Percentiles rank a stretch among this genome's conserved stretches.
Evolutionary conservation across 371 early-diverging fungal species (phyloP).

Genomic region (Blakeslea trispora): DNA sequence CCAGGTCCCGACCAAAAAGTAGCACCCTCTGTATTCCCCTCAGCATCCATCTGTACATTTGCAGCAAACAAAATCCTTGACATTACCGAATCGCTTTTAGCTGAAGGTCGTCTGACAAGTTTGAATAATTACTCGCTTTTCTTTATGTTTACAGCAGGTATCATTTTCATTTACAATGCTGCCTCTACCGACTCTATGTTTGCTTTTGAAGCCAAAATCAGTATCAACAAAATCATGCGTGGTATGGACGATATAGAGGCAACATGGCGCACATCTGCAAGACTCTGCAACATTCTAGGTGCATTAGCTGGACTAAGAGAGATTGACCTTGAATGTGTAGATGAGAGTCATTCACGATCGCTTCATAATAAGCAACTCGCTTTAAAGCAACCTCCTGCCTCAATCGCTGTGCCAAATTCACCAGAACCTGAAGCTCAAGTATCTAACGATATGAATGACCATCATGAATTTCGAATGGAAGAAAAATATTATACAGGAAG

Average conservation of each 20-base stretch:
- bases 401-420: constrained; percentile 42
- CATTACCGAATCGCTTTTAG: constrained; percentile 45
- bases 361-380: constrained; percentile 3
- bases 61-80: constrained; percentile 60
- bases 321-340: constrained; percentile 39
- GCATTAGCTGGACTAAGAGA: constrained; percentile 51
- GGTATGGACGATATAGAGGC: constrained; percentile 47
- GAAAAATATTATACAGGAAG: constrained; percentile 24
- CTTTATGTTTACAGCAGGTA: constrained; percentile 53
- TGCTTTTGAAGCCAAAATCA: constrained; percentile 47
- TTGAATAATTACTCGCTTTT: constrained; percentile 47
- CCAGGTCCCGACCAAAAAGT: constrained; percentile 34
- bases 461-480: constrained; percentile 18
- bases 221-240: constrained; percentile 49
- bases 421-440: constrained; percentile 26
- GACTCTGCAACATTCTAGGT: constrained; percentile 49
- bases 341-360: constrained; percentile 26
- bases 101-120: constrained; percentile 32
- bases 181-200: constrained; percentile 39
- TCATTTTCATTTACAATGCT: constrained; percentile 49
- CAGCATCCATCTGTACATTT: constrained; percentile 55
- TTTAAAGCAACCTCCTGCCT: constrained; percentile 8
- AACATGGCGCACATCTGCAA: constrained; percentile 47
- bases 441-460: not conserved
- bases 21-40: constrained; percentile 43